These are phyloP conservation scores for Pyrenopolyporus hunteri DNA, from an alignment of 495 filamentous ascomycete genomes.

Conservation along the genomic window DNA sequence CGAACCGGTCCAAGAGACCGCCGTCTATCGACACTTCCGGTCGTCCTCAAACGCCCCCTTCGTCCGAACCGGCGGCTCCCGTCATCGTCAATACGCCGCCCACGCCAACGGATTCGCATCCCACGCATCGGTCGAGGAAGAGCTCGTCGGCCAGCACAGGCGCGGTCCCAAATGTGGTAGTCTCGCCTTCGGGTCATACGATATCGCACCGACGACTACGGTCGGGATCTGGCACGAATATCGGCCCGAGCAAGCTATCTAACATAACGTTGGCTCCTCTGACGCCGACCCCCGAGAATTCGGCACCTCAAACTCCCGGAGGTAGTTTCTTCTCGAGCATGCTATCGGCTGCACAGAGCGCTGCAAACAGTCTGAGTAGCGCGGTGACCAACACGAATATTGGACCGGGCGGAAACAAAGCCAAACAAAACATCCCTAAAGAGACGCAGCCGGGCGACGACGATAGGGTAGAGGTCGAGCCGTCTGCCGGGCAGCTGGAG, in stretches of 20 bases:
- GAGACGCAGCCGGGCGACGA: conserved; percentile 44
- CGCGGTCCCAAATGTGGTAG: conserved; percentile 39
- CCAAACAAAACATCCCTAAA: conserved; percentile 44
- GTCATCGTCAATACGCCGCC: conserved; percentile 64
- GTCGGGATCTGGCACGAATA: conserved; percentile 67
- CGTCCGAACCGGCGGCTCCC: conserved; percentile 47
- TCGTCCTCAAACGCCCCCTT: conserved; percentile 53
- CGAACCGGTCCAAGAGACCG: conserved; percentile 42
- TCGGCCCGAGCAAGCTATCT: conserved; percentile 88
- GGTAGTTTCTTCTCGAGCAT: conserved; percentile 90
- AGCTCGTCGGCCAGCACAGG: conserved; percentile 37
- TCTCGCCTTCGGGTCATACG: conserved; percentile 67
- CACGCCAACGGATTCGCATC: conserved; percentile 54
- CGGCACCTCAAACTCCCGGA: conserved; percentile 48
- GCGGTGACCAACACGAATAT: conserved; percentile 71
- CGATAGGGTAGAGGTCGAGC: conserved; percentile 56
- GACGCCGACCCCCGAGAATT: conserved; percentile 69
- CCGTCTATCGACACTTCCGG: conserved; percentile 42
- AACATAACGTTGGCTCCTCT: conserved; percentile 74
- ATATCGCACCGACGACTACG: conserved; percentile 63
- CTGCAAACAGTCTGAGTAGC: conserved; percentile 83
- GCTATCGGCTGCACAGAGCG: conserved; percentile 92
- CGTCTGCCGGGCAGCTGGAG: conserved; percentile 44
- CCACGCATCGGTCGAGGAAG: conserved; percentile 31
- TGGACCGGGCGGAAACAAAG: conserved; percentile 48